These are phyloP conservation scores for Pythium chondricola DNA, from an alignment of 352 stramenopile species.

Conservation along the genomic window DNA sequence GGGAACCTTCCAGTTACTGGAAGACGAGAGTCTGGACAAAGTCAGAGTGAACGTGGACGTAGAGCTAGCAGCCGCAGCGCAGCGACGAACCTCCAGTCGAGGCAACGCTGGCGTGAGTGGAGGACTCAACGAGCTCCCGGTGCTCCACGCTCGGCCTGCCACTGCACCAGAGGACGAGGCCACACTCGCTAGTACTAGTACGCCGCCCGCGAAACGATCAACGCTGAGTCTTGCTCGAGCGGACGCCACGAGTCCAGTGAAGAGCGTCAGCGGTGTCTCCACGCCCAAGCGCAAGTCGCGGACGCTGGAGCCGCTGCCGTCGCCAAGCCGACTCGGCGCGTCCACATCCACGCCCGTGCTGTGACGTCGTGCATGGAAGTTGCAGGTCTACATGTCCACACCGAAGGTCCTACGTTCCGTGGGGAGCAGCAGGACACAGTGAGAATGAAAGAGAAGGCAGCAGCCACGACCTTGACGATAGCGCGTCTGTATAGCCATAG, in stretches of 20 bases:
- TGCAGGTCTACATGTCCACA: too few relatives aligned
- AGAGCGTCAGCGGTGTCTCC: constrained; percentile 8
- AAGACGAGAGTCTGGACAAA: constrained; percentile 46
- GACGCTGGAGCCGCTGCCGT: constrained; percentile 40
- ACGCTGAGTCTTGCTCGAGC: constrained; percentile 21
- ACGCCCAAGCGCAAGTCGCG: constrained; percentile 49
- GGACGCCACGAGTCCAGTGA: constrained; percentile 3
- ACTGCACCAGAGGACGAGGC: constrained; percentile 9
- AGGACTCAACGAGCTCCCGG: constrained; percentile 15
- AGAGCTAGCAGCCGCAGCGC: constrained; percentile 30
- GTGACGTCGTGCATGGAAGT: too few relatives aligned
- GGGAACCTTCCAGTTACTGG: constrained; percentile 41
- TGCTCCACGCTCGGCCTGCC: constrained; percentile 12
- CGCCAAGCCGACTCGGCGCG: too few relatives aligned
- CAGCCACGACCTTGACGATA: too few relatives aligned
- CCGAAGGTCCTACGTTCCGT: too few relatives aligned
- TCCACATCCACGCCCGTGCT: constrained; percentile 2
- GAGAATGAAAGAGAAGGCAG: too few relatives aligned
- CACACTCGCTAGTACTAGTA: neutral
- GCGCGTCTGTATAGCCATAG: too few relatives aligned
- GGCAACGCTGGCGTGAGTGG: neutral
- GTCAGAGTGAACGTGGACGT: constrained; percentile 52
- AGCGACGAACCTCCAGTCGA: constrained; percentile 10
- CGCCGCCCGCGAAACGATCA: neutral
- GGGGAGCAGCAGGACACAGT: too few relatives aligned